Base-by-base conservation (phyloP, 1,284 basidiomycete species). In the Phlebopus sp. region DNA sequence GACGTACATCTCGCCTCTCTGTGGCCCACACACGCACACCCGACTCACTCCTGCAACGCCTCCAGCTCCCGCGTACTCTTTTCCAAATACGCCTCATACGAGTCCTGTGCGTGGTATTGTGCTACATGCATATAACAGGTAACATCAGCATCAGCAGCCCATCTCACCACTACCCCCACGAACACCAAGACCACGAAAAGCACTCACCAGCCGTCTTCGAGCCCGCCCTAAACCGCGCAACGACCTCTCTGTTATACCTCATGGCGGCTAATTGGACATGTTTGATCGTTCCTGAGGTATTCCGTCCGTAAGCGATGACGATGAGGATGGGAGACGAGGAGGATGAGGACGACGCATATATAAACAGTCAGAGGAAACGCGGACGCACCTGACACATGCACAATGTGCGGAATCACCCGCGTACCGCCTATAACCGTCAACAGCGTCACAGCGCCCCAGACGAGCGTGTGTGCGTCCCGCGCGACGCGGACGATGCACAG, bases 401-500 rank as follows among this genome's bases (percentile, higher is more conserved):
- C 71, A 15, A 90, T 81, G 52, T 86, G 75, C 0, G 87, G 87
- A 6, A 90, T 74, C 50, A 79, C 76, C 31, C 65, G 69, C 27
- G 68, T 58, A 1, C 81, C 81, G 23, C 84, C 80, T 41, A 90
- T 74, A 2, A 70, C 60, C 0, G 78, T 76, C 38, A 90, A 60
- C 10, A 90, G 67, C 0, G 86, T 86, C 5, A 87, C 63, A 0
- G 79, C 84, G 2, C 78, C 87, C 86, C 87, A 89, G 1, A 84
- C 86, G 40, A 83, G 77, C 10, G 74, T 76, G 55, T 89, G 79
- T 45, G 86, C 84, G 46, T 90, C 88, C 39, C 89, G 71, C 15
- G 81, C 84, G 23, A 90, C 86, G 21, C 88, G 83, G 38, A 91
- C 76, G 58, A 92, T 90, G 57, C 84, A 88, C 0, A 90, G 71